Evolutionary conservation across 805 yeast genomes (phyloP), one percentile per base, ranked within the genome.

Genomic region (Wickerhamiella spandovensis): DNA sequence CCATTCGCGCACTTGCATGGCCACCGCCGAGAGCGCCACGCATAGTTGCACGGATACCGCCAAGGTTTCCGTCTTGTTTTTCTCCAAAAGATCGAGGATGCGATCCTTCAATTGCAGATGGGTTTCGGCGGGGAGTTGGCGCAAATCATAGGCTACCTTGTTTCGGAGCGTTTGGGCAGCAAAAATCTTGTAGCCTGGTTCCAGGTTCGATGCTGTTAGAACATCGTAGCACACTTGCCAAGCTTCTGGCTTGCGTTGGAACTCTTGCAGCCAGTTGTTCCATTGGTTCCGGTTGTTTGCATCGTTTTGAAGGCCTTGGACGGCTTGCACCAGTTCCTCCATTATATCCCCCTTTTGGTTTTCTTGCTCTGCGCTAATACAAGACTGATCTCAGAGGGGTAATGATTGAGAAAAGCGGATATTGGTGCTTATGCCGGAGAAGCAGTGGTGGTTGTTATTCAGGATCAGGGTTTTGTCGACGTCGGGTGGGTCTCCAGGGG

Each of bases 121-220:
- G n/a, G 78, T 71, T 4, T 72, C 75, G 22, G 66, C 70, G 0
- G 87, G 84, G 5, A 92, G 67, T 65, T 92, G 97, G 48, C 74
- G 70, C 56, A 90, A 70, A 66, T 92, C 97, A 64, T 85, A 89
- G 12, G 84, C 83, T 48, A 87, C 76, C 59, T 82, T 89, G 43
- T 89, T 81, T 54, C 96, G 72, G 54, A 92, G 68, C 0, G 98
- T 92, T 64, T 94, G 98, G 0, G 97, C 83, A 15, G 90, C 82
- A 69, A 94, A 92, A 59, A 92, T 71, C 59, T 79, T 80, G 47
- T 83, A 67, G 61, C 82, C 85, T 18, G 56, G 57, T 5, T 39
- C 32, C 17, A 18, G 13, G 7, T 65, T 58, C 18, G 64, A 57
- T 9, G 59, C 48, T 3, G 62, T 48, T 23, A 88, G 71, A 1